Conservation (phyloP, 768 basidiomycete genomes). For the Tricholoma bakamatsutake region DNA sequence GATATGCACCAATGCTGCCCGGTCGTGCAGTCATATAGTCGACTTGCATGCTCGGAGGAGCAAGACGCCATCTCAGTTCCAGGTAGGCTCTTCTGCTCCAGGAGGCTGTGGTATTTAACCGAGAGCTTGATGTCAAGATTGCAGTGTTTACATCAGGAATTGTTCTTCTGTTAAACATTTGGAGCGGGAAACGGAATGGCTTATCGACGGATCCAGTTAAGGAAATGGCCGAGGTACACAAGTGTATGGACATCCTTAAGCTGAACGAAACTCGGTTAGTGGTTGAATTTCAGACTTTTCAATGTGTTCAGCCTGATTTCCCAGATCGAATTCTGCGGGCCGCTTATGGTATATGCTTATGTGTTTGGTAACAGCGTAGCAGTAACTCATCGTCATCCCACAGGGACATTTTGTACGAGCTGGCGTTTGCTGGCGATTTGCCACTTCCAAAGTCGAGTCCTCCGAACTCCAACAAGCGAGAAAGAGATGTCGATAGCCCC, state of each 20-base stretch:
- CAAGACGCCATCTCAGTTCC: constrained; percentile 27
- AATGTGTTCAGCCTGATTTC: not conserved
- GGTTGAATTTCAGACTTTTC: not conserved
- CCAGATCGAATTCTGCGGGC: constrained; percentile 40
- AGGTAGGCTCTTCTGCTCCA: constrained; percentile 22
- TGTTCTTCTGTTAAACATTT: constrained; percentile 62
- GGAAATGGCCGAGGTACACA: constrained; percentile 61
- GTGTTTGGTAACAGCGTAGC: not conserved
- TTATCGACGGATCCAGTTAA: constrained; percentile 40
- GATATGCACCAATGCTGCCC: constrained; percentile 75
- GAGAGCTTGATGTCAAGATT: constrained; percentile 18
- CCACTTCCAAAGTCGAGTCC: constrained; percentile 58
- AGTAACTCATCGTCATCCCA: constrained; percentile 21
- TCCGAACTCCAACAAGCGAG: constrained; percentile 49
- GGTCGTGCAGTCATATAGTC: constrained; percentile 76
- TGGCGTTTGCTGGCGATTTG: constrained; percentile 66
- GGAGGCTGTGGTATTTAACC: not conserved
- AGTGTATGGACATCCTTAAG: constrained; percentile 52
- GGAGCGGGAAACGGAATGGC: constrained; percentile 53
- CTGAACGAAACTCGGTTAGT: constrained; percentile 28
- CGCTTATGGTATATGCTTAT: constrained; percentile 32
- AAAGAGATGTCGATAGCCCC: constrained; percentile 52
- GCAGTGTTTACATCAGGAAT: constrained; percentile 42
- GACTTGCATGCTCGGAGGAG: constrained; percentile 46
- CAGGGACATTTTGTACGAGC: constrained; percentile 71